phyloP scores from a whole-genome alignment of 164 flowering plant genomes.

The grape (Vitis vinifera) region ASM3070453v1 NC_081822.1:33990001-33990500 shows the following conservation, averaged over 20 bases:
- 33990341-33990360: too few relatives aligned
- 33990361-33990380: too few relatives aligned
- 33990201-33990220: not conserved
- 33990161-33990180: not conserved
- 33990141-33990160: too few relatives aligned
- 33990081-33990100: conserved; percentile 92
- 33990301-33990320: not conserved
- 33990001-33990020: conserved; percentile 22
- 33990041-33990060: conserved; percentile 39
- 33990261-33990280: conserved; percentile 97
- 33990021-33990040: conserved; percentile 15
- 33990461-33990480: too few relatives aligned
- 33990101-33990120: conserved; percentile 3
- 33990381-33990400: too few relatives aligned
- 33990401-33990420: too few relatives aligned
- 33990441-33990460: too few relatives aligned
- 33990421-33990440: too few relatives aligned
- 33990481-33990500: too few relatives aligned
- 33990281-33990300: conserved; percentile 94
- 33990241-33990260: conserved; percentile 98
- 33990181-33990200: not conserved
- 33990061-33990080: conserved; percentile 77
- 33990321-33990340: not conserved
- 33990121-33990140: not conserved
- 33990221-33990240: conserved; percentile 98